Evolutionary conservation across 139 green algal genomes (phyloP).

Genomic region (Micractinium sp.): DNA sequence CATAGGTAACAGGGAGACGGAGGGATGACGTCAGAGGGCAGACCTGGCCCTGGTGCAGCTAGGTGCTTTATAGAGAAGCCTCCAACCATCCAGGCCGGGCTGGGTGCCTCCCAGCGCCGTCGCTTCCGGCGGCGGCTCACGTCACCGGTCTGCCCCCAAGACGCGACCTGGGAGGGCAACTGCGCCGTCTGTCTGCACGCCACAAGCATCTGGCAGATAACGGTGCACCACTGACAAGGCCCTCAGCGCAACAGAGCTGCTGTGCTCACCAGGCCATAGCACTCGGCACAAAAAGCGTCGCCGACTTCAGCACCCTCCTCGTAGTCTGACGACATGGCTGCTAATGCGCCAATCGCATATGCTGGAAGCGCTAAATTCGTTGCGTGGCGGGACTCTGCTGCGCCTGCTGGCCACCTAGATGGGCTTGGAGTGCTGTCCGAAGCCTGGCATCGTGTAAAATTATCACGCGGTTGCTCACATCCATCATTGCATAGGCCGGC

Average conservation of each 20-base stretch:
- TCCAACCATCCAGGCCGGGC: no score
- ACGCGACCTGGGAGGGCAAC: neutral
- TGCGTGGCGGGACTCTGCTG: neutral
- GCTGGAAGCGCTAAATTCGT: no score
- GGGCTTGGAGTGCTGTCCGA: no score
- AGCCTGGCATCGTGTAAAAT: no score
- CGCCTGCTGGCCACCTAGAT: neutral
- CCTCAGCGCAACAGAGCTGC: neutral
- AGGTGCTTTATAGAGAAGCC: no score
- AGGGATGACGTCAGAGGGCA: neutral
- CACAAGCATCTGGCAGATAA: neutral
- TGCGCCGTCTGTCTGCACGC: neutral
- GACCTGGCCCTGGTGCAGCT: no score
- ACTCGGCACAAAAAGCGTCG: constrained; percentile 7
- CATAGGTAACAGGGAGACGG: neutral
- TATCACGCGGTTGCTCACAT: no score
- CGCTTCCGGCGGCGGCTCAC: neutral
- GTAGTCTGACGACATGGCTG: constrained; percentile 1
- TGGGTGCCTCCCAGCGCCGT: neutral
- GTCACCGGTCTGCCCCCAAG: no score
- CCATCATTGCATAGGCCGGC: no score
- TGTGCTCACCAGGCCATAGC: constrained; percentile 18
- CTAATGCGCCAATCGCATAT: no score
- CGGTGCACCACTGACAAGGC: no score
- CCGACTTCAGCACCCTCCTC: neutral